Conservation (phyloP, 148 eudicot genomes). For the Oxyria digyna region DNA sequence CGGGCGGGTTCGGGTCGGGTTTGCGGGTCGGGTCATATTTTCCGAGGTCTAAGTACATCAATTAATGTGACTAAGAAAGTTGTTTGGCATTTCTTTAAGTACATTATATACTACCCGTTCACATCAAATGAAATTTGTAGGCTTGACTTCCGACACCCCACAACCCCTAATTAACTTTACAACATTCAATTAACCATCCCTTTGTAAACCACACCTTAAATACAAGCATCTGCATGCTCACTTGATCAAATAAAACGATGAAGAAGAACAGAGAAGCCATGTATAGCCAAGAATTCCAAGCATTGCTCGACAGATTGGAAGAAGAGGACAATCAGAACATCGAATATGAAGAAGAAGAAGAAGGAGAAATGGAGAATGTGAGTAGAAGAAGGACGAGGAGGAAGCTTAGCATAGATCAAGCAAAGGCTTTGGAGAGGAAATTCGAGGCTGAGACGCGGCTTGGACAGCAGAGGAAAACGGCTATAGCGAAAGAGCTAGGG, state of each 20-base stretch:
- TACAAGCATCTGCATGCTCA: background rate
- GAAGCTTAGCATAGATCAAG: slow-evolving; percentile 1
- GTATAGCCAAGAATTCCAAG: slow-evolving; percentile 1
- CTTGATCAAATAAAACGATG: background rate
- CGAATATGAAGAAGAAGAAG: background rate
- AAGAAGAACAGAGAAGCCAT: background rate
- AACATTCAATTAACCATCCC: background rate
- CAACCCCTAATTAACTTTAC: background rate
- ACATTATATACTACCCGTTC: background rate
- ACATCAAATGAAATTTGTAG: background rate
- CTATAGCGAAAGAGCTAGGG: slow-evolving; percentile 1
- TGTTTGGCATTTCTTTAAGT: background rate
- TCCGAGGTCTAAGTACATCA: background rate
- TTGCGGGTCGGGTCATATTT: too few species aligned
- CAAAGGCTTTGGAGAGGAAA: background rate
- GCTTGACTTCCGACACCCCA: slow-evolving; percentile 10
- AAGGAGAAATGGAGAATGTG: background rate
- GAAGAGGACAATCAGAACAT: background rate
- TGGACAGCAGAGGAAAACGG: background rate
- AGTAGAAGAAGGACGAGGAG: background rate
- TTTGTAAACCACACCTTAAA: background rate
- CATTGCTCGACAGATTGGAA: background rate
- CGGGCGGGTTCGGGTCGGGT: too few species aligned
- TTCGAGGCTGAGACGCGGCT: background rate
- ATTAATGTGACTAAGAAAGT: background rate